Conservation (phyloP, 495 filamentous ascomycete species). For the Entonaema liquescens region DNA sequence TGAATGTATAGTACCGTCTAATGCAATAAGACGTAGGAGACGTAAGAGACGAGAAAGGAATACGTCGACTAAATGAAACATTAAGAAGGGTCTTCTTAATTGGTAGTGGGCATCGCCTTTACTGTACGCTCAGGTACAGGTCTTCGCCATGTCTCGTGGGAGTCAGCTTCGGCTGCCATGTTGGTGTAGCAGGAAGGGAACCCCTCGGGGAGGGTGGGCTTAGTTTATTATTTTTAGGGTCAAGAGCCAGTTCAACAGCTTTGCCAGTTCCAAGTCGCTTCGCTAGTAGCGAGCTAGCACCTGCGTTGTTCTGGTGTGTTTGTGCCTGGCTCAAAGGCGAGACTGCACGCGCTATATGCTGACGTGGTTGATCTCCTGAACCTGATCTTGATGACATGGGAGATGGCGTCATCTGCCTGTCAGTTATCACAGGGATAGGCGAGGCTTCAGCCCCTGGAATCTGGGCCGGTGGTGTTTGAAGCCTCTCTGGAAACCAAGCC, state of each 20-base stretch:
- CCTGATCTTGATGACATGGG: conserved; percentile 27
- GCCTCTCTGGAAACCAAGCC: conserved; percentile 16
- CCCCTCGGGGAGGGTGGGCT: conserved; percentile 23
- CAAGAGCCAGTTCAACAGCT: conserved; percentile 52
- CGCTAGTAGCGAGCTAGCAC: conserved; percentile 52
- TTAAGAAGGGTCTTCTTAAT: neutral
- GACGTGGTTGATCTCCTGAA: conserved; percentile 5
- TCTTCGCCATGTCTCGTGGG: conserved; percentile 54
- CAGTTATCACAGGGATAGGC: conserved; percentile 27
- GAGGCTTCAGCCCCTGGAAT: conserved; percentile 33
- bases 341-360: conserved; percentile 19
- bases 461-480: conserved; percentile 32
- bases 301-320: conserved; percentile 34
- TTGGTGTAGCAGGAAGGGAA: conserved; percentile 57
- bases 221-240: conserved; percentile 32
- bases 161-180: conserved; percentile 58
- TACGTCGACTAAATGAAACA: neutral
- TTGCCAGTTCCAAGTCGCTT: conserved; percentile 60
- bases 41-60: conserved; percentile 11
- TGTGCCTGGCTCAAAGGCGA: conserved; percentile 34
- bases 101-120: neutral
- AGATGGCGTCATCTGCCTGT: conserved; percentile 28
- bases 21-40: conserved; percentile 2
- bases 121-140: conserved; percentile 53
- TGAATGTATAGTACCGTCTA: neutral